A percentile compares a stretch with the other conserved stretches of the same genome.
Conservation (phyloP, 177 flowering plant species). For the Vitis hybrid region DNA sequence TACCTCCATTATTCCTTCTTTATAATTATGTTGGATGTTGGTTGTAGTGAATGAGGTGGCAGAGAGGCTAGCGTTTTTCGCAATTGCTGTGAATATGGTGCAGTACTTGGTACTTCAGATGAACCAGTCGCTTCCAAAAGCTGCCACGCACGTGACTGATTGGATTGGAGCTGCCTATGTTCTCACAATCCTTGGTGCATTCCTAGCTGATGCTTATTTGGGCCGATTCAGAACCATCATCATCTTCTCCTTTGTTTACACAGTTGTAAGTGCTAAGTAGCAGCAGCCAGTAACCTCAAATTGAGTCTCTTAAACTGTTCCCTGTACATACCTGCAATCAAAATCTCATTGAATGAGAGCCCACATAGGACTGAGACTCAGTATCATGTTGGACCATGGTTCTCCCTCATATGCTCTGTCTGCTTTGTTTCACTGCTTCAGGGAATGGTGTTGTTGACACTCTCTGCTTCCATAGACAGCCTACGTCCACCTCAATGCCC, state of each 20-base stretch:
- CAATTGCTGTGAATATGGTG: slow-evolving; percentile 70
- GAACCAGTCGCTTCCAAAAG: slow-evolving; percentile 52
- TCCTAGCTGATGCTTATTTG: slow-evolving; percentile 69
- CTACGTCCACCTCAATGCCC: slow-evolving; percentile 56
- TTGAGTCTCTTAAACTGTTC: no score
- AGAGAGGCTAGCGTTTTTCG: slow-evolving; percentile 66
- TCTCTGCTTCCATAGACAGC: slow-evolving; percentile 55
- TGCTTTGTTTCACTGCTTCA: slow-evolving; percentile 6
- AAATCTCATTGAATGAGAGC: no score
- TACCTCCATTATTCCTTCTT: no score
- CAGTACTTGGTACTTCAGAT: slow-evolving; percentile 49
- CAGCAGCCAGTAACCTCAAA: no score
- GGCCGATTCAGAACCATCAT: slow-evolving; percentile 68
- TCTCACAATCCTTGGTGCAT: slow-evolving; percentile 68
- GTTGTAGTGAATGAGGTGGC: slow-evolving; percentile 70
- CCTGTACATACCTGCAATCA: neutral
- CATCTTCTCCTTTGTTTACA: slow-evolving; percentile 59
- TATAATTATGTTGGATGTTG: no score
- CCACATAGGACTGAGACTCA: no score
- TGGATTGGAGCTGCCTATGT: slow-evolving; percentile 73
- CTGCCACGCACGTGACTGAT: slow-evolving; percentile 56
- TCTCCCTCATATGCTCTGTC: no score
- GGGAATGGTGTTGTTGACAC: slow-evolving; percentile 71
- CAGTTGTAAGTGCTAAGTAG: slow-evolving; percentile 35
- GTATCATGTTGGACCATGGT: no score